Evolutionary conservation across 78 protist genomes (phyloP).

Genomic region (Polysphondylium violaceum): DNA sequence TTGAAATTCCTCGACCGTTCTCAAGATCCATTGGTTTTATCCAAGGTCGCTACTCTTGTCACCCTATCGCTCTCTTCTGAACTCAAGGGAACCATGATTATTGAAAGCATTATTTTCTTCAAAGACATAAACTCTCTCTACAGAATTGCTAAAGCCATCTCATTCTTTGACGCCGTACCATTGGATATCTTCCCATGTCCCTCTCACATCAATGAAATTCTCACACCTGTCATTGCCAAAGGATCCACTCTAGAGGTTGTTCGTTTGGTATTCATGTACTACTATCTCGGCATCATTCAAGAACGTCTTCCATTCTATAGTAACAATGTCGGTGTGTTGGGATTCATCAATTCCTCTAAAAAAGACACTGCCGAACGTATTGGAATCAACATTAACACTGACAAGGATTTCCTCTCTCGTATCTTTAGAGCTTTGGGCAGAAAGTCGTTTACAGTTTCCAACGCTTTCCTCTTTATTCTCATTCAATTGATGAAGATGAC

Average conservation of each 20-base stretch:
- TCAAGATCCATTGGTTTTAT: background rate
- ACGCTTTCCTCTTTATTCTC: conserved; percentile 44
- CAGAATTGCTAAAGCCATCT: conserved; percentile 13
- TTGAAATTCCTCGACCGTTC: conserved; percentile 12
- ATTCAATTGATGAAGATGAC: conserved; percentile 57
- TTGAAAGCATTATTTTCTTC: conserved; percentile 21
- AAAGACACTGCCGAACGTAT: conserved; percentile 29
- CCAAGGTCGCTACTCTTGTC: conserved; percentile 38
- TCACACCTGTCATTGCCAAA: conserved; percentile 33
- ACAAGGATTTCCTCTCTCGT: conserved; percentile 15
- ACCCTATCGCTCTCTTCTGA: conserved; percentile 14
- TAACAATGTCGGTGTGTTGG: background rate
- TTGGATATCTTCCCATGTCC: conserved; percentile 56
- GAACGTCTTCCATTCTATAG: conserved; percentile 41
- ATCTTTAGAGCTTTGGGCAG: conserved; percentile 59
- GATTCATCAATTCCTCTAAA: background rate
- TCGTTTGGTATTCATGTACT: conserved; percentile 55
- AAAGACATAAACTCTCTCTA: conserved; percentile 49
- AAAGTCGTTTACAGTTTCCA: conserved; percentile 5
- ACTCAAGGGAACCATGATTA: conserved; percentile 21
- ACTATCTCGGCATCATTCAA: conserved; percentile 56
- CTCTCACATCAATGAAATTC: conserved; percentile 41
- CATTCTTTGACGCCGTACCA: conserved; percentile 71
- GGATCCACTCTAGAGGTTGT: conserved; percentile 63
- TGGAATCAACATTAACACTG: conserved; percentile 31